Evolutionary conservation across 352 stramenopile genomes (phyloP).

Genomic region (Pythium oligandrum): DNA sequence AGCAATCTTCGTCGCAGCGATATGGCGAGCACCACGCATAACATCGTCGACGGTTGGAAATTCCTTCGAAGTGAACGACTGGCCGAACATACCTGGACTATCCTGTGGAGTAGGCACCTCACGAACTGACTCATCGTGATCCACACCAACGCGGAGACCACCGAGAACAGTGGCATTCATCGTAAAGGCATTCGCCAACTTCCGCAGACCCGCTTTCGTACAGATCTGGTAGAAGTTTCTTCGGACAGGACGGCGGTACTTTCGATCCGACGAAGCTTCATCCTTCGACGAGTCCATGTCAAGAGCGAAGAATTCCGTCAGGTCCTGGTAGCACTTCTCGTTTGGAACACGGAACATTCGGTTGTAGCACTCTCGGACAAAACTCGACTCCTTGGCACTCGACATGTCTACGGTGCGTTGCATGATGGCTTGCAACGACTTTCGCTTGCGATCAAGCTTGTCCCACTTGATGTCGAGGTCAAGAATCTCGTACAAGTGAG

Average conservation of each 20-base stretch:
- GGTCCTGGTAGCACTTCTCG: slow-evolving; percentile 82
- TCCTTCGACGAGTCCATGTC: slow-evolving; percentile 66
- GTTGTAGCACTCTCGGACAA: slow-evolving; percentile 82
- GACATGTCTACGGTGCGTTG: slow-evolving; percentile 62
- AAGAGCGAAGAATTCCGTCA: slow-evolving; percentile 82
- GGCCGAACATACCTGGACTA: slow-evolving; percentile 55
- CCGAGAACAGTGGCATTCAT: slow-evolving; percentile 84
- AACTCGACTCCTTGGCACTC: slow-evolving; percentile 66
- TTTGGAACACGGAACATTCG: slow-evolving; percentile 62
- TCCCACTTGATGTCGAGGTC: slow-evolving; percentile 88
- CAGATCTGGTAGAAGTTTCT: slow-evolving; percentile 89
- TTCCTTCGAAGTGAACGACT: slow-evolving; percentile 80
- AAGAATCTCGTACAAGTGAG: slow-evolving; percentile 83
- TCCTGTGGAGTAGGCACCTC: slow-evolving; percentile 75
- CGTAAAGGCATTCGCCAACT: slow-evolving; percentile 70
- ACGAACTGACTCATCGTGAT: slow-evolving; percentile 59
- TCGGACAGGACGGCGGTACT: slow-evolving; percentile 71
- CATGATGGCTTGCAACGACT: slow-evolving; percentile 67
- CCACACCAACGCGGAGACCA: slow-evolving; percentile 65
- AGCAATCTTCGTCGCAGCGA: slow-evolving; percentile 80
- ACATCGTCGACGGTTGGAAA: slow-evolving; percentile 84
- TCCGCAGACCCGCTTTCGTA: slow-evolving; percentile 74
- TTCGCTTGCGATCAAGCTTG: slow-evolving; percentile 80
- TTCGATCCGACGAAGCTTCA: slow-evolving; percentile 40
- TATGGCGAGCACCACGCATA: slow-evolving; percentile 86